Evolutionary conservation across 495 filamentous ascomycete genomes (phyloP), one percentile per base, ranked within the genome.

Genomic region (Hypoxylon intermedium): DNA sequence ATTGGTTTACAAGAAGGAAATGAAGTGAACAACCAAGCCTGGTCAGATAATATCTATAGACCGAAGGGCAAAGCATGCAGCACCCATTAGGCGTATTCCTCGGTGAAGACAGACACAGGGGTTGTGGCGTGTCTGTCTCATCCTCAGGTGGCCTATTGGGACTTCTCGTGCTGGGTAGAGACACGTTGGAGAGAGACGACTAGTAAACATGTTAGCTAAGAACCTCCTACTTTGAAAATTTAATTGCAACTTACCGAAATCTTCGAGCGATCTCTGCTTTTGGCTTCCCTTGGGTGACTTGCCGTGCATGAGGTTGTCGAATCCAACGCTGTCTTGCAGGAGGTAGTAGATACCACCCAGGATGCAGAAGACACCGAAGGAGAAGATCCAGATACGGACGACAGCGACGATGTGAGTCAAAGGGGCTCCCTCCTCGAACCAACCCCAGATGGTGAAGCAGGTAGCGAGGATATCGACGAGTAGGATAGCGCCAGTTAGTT

Each of bases 231-330:
- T 5, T 21, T 0, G 1, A 31, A 18, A 48, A 2, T 20, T 30
- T 4, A 36, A 57, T 38, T 28, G 24, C 0, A 63, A 81, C 87
- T 83, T 83, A 91, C 88, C 81, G 61, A 96, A 93, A 74, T 96
- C 92, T 77, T 96, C 92, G 56, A 91, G 75, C 1, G 83, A 86
- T 51, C 89, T 79, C 77, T 93, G 87, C 76, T 87, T 89, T 60
- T 82, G 78, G 71, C 83, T 86, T 73, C 86, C 87, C 77, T 89
- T 89, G 44, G 84, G 85, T 53, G 84, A 85, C 80, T 90, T 91
- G 70, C 91, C 89, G 75, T 96, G 91, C 89, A 95, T 93, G 57
- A 96, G 80, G 79, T 93, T 91, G 76, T 96, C 89, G 74, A 96
- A 95, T 40, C 84, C 84, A 28, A 78, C 71, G 67, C 86, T 91